Evolutionary conservation across 495 filamentous ascomycete species (phyloP).

Genomic region (Aspergillus funiculosus): DNA sequence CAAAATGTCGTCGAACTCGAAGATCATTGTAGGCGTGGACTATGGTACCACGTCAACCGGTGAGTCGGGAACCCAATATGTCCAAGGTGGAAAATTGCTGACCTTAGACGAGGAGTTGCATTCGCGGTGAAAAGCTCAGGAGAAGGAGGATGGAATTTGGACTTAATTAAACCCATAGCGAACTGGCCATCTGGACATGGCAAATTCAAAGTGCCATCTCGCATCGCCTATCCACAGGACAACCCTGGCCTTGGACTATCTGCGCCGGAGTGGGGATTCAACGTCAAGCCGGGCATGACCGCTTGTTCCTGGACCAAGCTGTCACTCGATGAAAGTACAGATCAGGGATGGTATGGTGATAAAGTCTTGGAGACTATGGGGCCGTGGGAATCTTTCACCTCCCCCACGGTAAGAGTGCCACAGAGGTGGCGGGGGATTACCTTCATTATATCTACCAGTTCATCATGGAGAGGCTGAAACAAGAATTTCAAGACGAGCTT

Average conservation of each 20-base stretch:
- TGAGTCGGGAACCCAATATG: no score
- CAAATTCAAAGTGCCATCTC: slow-evolving; percentile 9
- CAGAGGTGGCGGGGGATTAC: neutral
- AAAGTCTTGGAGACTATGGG: no score
- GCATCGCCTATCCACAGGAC: slow-evolving; percentile 2
- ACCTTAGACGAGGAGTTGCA: no score
- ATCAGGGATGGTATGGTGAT: slow-evolving; percentile 4
- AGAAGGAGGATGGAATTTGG: no score
- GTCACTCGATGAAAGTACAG: slow-evolving; percentile 9
- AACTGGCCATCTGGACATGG: no score
- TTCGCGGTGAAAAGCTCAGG: no score
- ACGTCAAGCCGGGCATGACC: slow-evolving; percentile 13
- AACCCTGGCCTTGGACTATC: neutral
- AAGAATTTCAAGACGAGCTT: no score
- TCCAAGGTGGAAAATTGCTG: neutral
- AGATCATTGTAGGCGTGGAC: slow-evolving; percentile 11
- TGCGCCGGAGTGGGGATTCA: slow-evolving; percentile 3
- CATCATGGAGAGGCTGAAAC: no score
- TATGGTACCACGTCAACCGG: slow-evolving; percentile 14
- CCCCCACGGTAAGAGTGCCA: neutral
- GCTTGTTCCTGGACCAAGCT: slow-evolving; percentile 24
- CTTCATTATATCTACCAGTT: no score
- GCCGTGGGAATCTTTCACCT: slow-evolving; percentile 4
- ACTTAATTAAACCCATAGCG: no score
- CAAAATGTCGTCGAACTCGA: no score